Percentiles rank a stretch among this genome's conserved stretches.
phyloP scores from a whole-genome alignment of 148 eudicot genomes.

The Heliamphora exappendiculata region DNA sequence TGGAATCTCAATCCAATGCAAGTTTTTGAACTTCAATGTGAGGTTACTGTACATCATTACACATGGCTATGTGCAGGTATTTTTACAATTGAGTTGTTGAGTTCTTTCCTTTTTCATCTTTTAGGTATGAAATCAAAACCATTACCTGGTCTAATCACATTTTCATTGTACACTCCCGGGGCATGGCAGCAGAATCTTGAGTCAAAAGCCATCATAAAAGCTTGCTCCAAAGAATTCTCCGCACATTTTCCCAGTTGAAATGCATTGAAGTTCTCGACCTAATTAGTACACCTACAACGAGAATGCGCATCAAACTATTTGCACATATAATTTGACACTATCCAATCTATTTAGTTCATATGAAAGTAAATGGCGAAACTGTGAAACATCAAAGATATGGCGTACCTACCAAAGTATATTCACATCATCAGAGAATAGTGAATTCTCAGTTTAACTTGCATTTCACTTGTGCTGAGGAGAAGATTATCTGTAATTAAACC shows the following conservation, averaged over 20 bases:
- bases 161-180: neutral
- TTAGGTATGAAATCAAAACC: neutral
- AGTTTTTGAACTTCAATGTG: neutral
- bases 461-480: neutral
- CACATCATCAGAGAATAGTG: neutral
- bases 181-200: neutral
- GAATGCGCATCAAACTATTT: neutral
- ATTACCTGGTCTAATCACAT: constrained; percentile 1
- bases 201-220: neutral
- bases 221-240: neutral
- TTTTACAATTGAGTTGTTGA: neutral
- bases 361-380: neutral
- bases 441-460: neutral
- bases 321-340: neutral
- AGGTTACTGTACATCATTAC: neutral
- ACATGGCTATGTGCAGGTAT: neutral
- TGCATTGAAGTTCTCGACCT: neutral
- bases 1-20: neutral
- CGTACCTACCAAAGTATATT: constrained; percentile 6
- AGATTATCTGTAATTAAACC: constrained; percentile 28
- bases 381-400: neutral
- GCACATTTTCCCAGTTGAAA: neutral
- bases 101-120: neutral
- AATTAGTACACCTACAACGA: neutral
- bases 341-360: neutral